Evolutionary conservation across 352 stramenopile species (phyloP).

Genomic region (Phytophthora ramorum): DNA sequence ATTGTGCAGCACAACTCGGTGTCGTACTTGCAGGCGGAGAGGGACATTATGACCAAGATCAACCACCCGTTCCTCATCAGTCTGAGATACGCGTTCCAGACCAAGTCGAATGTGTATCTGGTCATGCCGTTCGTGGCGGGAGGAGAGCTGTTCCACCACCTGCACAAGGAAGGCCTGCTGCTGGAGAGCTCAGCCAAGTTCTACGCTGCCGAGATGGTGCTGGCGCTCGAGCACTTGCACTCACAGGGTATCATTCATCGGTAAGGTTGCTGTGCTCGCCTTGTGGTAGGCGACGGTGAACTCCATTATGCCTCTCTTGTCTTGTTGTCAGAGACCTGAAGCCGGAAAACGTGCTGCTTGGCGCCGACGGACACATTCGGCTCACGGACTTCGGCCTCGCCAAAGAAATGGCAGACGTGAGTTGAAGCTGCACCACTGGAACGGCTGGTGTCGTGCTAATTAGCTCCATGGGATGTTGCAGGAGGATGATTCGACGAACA

Average conservation of each 20-base stretch:
- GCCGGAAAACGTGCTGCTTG: slow-evolving; percentile 86
- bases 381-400: slow-evolving; percentile 89
- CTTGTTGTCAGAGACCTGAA: slow-evolving; percentile 71
- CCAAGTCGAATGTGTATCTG: slow-evolving; percentile 80
- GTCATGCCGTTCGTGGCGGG: slow-evolving; percentile 83
- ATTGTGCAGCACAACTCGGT: slow-evolving; percentile 88
- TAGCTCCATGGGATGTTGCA: slow-evolving; percentile 24
- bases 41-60: slow-evolving; percentile 91
- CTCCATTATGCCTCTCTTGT: slow-evolving; percentile 7
- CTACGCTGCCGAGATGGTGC: slow-evolving; percentile 86
- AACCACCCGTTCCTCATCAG: slow-evolving; percentile 86
- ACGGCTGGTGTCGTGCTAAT: slow-evolving; percentile 18
- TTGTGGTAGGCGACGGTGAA: slow-evolving; percentile 1
- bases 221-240: slow-evolving; percentile 83
- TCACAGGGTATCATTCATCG: slow-evolving; percentile 81
- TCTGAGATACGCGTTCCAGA: slow-evolving; percentile 86
- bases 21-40: slow-evolving; percentile 78
- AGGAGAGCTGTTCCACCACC: slow-evolving; percentile 74
- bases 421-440: slow-evolving; percentile 2
- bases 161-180: slow-evolving; percentile 68
- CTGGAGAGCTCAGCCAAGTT: slow-evolving; percentile 79
- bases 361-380: slow-evolving; percentile 82
- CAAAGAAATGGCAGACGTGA: slow-evolving; percentile 79
- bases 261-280: slow-evolving; percentile 20
- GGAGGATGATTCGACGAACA: slow-evolving; percentile 80